phyloP scores from a whole-genome alignment of 2,329 filamentous ascomycete species.

The Stagonosporopsis rhizophila region DNA sequence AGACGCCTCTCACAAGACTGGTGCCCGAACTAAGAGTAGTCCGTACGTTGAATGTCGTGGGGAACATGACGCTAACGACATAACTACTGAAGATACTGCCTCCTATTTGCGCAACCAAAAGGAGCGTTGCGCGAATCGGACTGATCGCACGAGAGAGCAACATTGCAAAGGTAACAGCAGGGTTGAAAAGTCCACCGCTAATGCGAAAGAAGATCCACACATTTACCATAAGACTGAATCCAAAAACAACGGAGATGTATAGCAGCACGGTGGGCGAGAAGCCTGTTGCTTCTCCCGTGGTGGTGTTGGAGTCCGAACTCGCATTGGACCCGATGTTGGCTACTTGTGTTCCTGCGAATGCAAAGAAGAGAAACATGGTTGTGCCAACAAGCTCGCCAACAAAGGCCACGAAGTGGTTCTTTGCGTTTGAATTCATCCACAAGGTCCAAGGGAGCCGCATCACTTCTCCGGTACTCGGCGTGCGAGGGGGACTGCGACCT shows the following conservation, averaged over 20 bases:
- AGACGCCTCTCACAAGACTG: slow-evolving; percentile 54
- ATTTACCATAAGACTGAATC: slow-evolving; percentile 49
- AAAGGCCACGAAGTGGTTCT: slow-evolving; percentile 55
- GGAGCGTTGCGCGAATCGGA: slow-evolving; percentile 51
- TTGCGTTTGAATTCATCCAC: slow-evolving; percentile 48
- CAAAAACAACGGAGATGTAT: slow-evolving; percentile 48
- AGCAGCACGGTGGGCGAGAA: slow-evolving; percentile 35
- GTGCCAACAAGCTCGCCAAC: slow-evolving; percentile 57
- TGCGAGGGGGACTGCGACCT: slow-evolving; percentile 29
- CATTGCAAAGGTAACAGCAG: slow-evolving; percentile 47
- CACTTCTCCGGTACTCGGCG: slow-evolving; percentile 48
- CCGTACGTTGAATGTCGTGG: slow-evolving; percentile 54
- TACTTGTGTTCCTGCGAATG: slow-evolving; percentile 54
- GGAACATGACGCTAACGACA: slow-evolving; percentile 55
- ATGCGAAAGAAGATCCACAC: slow-evolving; percentile 52
- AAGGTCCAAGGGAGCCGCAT: slow-evolving; percentile 45
- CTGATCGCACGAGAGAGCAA: slow-evolving; percentile 50
- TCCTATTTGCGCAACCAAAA: slow-evolving; percentile 55
- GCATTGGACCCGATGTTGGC: slow-evolving; percentile 55
- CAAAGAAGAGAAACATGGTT: slow-evolving; percentile 56
- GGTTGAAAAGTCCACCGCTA: slow-evolving; percentile 42
- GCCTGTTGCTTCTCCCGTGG: slow-evolving; percentile 40
- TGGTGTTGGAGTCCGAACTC: slow-evolving; percentile 49
- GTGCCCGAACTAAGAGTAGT: slow-evolving; percentile 54
- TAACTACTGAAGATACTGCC: slow-evolving; percentile 55